Base-by-base conservation (phyloP, 2,329 filamentous ascomycete genomes). In the Colletotrichum sp. region DNA sequence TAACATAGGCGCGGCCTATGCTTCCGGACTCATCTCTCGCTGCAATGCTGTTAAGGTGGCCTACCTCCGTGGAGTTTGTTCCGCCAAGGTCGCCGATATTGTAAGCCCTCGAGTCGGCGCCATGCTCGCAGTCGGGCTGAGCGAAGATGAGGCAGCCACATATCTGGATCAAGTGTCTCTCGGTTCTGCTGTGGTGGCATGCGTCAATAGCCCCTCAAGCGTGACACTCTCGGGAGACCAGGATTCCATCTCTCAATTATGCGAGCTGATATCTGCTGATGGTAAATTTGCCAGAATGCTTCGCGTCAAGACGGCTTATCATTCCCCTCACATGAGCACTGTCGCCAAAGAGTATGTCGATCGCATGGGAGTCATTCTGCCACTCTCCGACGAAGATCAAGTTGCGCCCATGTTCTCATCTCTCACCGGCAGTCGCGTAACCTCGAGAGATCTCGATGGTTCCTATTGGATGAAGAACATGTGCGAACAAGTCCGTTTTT, bases 301-400 rank as follows among this genome's bases (percentile, higher is more conserved):
- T 1, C 36, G 68, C 5, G 77, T 79, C 3, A 61, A 67, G 1
- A 63, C 63, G 73, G 72, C 72, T 0, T 75, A 75, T 22, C 72
- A 75, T 6, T 75, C 72, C 15, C 61, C 68, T 25, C 61, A 63
- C 13, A 91, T 91, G 89, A 84, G 87, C 48, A 80, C 85, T 4
- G 83, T 90, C 1, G 86, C 88, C 1, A 25, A 61, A 6, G 68
- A 63, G 44, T 77, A 77, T 22, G 4, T 70, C 1, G 36, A 66
- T 3, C 15, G 48, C 2, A 66, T 75, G 61, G 68, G 72, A 6
- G 6, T 25, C 0, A 52, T 75, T 2, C 1, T 63, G 0, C 61
- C 72, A 6, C 55, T 67, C 1, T 81, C 75, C 81, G 80, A 80
- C 55, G 74, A n/a, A 61, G 65, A 83, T 81, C 39, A 79, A 77